Percentiles rank a stretch among this genome's conserved stretches.
Evolutionary conservation across 768 basidiomycete genomes (phyloP).

Genomic region (Leccinum truebloodii): DNA sequence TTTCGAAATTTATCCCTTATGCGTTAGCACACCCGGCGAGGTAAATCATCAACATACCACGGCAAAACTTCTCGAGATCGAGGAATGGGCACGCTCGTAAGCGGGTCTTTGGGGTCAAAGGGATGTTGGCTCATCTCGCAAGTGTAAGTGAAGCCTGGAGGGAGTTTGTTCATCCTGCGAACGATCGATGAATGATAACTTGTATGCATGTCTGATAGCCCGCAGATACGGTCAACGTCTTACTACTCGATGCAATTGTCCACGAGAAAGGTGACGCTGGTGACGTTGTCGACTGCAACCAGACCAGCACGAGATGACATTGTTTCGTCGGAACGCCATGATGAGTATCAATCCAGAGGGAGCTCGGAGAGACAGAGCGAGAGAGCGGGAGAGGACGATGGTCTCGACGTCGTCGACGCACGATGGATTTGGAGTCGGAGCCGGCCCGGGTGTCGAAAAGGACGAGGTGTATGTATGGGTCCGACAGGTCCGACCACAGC

Average conservation of each 20-base stretch:
- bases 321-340: neutral
- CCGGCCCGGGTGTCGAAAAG: slow-evolving; percentile 89
- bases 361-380: too few relatives aligned
- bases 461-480: slow-evolving; percentile 34
- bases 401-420: slow-evolving; percentile 57
- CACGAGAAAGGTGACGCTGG: slow-evolving; percentile 62
- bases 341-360: neutral
- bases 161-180: slow-evolving; percentile 74
- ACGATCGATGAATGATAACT: neutral
- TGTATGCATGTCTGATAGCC: neutral
- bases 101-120: slow-evolving; percentile 41
- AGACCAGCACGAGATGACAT: slow-evolving; percentile 21
- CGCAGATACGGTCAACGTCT: neutral
- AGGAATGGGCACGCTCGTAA: slow-evolving; percentile 63
- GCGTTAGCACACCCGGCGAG: neutral
- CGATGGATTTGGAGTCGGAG: slow-evolving; percentile 72
- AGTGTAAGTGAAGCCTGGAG: slow-evolving; percentile 67
- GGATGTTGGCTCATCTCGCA: slow-evolving; percentile 65
- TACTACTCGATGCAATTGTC: slow-evolving; percentile 84
- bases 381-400: slow-evolving; percentile 52
- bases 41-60: slow-evolving; percentile 41
- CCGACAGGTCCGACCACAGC: neutral
- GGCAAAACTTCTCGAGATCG: slow-evolving; percentile 74
- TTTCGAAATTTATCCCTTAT: neutral
- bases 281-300: slow-evolving; percentile 38